Conservation (phyloP, 208 protist genomes). For the Wallacemonas collosoma region DNA sequence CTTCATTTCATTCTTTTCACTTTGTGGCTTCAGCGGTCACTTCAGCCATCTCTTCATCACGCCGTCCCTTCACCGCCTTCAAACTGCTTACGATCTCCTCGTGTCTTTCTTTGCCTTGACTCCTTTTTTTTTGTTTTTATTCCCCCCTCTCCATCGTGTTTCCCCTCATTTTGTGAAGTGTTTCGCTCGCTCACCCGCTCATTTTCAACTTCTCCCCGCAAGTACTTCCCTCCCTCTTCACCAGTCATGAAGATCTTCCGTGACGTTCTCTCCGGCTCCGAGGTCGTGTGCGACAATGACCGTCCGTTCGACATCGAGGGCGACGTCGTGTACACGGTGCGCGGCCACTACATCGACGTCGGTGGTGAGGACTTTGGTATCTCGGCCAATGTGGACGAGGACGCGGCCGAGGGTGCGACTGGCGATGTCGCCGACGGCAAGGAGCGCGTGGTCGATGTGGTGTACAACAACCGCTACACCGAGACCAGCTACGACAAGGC, state of each 20-base stretch:
- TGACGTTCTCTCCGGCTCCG: constrained; percentile 85
- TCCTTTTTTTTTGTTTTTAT: no score
- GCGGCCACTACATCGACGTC: constrained; percentile 87
- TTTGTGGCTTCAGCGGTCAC: no score
- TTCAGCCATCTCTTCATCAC: no score
- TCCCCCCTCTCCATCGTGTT: no score
- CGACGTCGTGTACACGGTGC: constrained; percentile 84
- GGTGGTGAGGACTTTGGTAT: constrained; percentile 92
- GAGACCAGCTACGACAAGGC: constrained; percentile 94
- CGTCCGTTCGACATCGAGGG: constrained; percentile 70
- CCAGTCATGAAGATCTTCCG: constrained; percentile 87
- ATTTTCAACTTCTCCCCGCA: constrained; percentile 1
- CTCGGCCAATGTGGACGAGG: constrained; percentile 90
- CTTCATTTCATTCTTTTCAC: no score
- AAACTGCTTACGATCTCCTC: no score
- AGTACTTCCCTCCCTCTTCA: not conserved
- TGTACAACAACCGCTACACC: constrained; percentile 91
- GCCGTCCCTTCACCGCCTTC: no score
- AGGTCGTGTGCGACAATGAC: constrained; percentile 93
- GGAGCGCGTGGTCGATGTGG: constrained; percentile 84
- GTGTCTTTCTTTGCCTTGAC: no score
- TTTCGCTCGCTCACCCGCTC: no score
- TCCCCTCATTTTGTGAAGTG: no score
- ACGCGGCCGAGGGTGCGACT: constrained; percentile 82
- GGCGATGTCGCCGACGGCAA: constrained; percentile 82